These are phyloP conservation scores for Hydrangea macrophylla DNA, from an alignment of 148 eudicot genomes.

Conservation along the genomic window DNA sequence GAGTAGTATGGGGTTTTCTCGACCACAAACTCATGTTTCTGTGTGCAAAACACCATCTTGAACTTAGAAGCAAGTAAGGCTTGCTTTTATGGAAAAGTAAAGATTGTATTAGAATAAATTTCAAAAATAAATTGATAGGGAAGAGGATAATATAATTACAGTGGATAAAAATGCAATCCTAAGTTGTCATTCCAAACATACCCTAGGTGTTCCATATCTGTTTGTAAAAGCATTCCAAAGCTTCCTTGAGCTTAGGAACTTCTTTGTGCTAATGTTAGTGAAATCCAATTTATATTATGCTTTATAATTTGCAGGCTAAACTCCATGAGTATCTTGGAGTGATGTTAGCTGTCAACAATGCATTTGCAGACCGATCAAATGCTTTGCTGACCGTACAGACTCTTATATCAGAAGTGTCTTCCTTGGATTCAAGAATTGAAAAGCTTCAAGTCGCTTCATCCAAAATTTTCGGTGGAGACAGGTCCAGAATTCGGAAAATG, in stretches of 20 bases:
- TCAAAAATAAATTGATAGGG: too few relatives aligned
- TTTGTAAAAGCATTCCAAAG: neutral
- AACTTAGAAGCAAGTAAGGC: too few relatives aligned
- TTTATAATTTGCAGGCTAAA: conserved; percentile 64
- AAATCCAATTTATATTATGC: neutral
- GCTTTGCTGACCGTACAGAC: conserved; percentile 96
- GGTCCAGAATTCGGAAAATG: conserved; percentile 78
- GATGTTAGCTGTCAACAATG: conserved; percentile 92
- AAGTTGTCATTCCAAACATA: too few relatives aligned
- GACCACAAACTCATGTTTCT: too few relatives aligned
- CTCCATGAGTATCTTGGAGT: conserved; percentile 96
- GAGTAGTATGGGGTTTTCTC: too few relatives aligned
- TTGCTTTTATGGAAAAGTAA: too few relatives aligned
- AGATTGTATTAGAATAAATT: too few relatives aligned
- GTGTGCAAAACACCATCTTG: too few relatives aligned
- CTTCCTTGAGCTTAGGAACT: neutral
- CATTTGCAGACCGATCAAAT: conserved; percentile 86
- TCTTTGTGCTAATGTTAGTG: neutral
- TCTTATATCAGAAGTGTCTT: conserved; percentile 67
- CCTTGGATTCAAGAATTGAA: conserved; percentile 71
- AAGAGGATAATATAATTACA: too few relatives aligned
- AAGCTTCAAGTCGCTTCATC: conserved; percentile 92
- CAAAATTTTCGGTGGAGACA: conserved; percentile 95
- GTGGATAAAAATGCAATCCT: too few relatives aligned
- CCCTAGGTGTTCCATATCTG: neutral